Evolutionary conservation across 805 yeast species (phyloP).

Genomic region (Wickerhamiella shivajii): DNA sequence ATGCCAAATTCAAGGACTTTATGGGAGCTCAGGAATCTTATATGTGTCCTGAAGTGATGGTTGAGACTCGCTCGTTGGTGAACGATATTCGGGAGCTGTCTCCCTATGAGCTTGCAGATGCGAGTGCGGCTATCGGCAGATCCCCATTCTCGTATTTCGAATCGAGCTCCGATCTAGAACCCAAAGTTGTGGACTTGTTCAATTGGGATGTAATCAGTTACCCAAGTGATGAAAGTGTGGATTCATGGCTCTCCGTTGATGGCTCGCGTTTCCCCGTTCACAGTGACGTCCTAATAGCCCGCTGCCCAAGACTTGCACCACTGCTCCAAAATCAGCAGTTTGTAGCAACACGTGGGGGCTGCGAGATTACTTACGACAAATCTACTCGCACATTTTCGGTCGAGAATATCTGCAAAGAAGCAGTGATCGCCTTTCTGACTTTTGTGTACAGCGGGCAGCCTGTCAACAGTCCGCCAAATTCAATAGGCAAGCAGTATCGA

Average conservation of each 20-base stretch:
- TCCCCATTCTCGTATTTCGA: too few relatives aligned
- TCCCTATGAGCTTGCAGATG: too few relatives aligned
- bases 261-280: constrained; percentile 8
- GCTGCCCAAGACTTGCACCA: constrained; percentile 14
- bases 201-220: too few relatives aligned
- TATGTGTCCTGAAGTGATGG: constrained; percentile 1
- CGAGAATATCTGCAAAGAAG: constrained; percentile 1
- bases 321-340: constrained; percentile 1
- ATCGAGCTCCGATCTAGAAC: too few relatives aligned
- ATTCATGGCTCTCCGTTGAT: background rate
- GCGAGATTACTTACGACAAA: background rate
- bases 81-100: too few relatives aligned
- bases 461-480: constrained; percentile 4
- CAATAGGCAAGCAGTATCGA: constrained; percentile 10
- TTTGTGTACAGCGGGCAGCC: constrained; percentile 7
- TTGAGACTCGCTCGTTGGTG: too few relatives aligned
- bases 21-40: constrained; percentile 10
- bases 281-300: constrained; percentile 11
- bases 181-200: too few relatives aligned
- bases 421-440: constrained; percentile 11
- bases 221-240: too few relatives aligned
- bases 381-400: constrained; percentile 1
- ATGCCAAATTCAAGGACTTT: constrained; percentile 11
- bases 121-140: too few relatives aligned
- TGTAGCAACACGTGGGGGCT: constrained; percentile 9